Evolutionary conservation across 2,329 filamentous ascomycete species (phyloP).

Genomic region (Fusarium illudens): DNA sequence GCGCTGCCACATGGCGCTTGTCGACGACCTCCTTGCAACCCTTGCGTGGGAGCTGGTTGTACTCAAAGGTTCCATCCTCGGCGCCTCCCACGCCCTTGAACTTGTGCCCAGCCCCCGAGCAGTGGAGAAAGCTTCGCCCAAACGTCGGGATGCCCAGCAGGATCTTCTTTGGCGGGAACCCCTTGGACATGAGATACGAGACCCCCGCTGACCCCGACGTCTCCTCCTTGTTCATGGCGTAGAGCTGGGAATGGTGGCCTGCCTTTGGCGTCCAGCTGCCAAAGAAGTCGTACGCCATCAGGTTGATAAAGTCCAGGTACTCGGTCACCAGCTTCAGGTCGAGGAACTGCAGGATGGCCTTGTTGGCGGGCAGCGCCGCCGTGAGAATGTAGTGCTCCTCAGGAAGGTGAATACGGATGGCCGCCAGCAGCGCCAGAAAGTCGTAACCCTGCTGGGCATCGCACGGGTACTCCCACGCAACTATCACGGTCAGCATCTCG

Average conservation of each 20-base stretch:
- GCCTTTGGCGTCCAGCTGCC: conserved; percentile 73
- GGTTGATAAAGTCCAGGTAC: conserved; percentile 78
- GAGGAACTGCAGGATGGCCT: conserved; percentile 73
- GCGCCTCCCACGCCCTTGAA: conserved; percentile 66
- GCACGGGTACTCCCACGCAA: conserved; percentile 82
- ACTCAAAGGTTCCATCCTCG: conserved; percentile 74
- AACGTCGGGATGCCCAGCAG: conserved; percentile 79
- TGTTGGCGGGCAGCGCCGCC: conserved; percentile 74
- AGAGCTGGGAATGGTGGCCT: conserved; percentile 81
- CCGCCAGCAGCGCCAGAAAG: conserved; percentile 73
- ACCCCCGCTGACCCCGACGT: conserved; percentile 74
- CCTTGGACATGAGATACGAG: conserved; percentile 69
- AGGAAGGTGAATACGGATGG: conserved; percentile 72
- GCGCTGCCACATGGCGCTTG: conserved; percentile 72
- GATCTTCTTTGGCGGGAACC: conserved; percentile 75
- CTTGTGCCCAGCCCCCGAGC: conserved; percentile 69
- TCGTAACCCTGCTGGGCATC: conserved; percentile 72
- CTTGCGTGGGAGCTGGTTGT: conserved; percentile 70
- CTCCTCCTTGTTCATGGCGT: conserved; percentile 66
- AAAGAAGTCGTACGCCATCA: conserved; percentile 83
- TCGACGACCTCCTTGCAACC: conserved; percentile 74
- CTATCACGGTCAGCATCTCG: conserved; percentile 52
- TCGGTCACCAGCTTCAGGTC: conserved; percentile 69
- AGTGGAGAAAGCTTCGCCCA: conserved; percentile 76
- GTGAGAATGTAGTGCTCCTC: conserved; percentile 74